Base-by-base conservation (phyloP, 2,329 filamentous ascomycete species). In the Raffaelea arxii region DNA sequence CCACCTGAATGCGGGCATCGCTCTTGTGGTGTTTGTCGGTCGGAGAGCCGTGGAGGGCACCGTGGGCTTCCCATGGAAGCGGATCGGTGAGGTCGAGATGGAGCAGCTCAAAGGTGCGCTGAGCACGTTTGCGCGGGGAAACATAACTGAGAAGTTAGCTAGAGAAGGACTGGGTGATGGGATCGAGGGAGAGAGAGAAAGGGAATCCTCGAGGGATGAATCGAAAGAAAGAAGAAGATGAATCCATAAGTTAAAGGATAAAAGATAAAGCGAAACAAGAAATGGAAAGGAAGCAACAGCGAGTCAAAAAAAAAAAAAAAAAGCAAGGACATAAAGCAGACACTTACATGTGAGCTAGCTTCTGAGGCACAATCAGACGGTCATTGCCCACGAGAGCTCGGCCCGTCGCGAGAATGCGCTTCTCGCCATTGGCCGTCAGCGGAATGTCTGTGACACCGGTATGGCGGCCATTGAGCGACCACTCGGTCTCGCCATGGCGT, bases 401-500 rank as follows among this genome's bases (percentile, higher is more conserved):
- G 6, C 90, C 90, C 0, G 91, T 96, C 2, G 84, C 81, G 48
- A 68, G 70, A 49, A 90, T 76, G 50, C 85, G 75, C 62, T 79
- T 85, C 70, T 89, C 85, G 44, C 91, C 91, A 60, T 87, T 84
- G 43, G 74, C 67, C 1, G 90, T 96, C 32, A 96, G 72, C 1
- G 88, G 82, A 4, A 97, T 85, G 59, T 97, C 90, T n/a, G 85
- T 86, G 24, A 71, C 74, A 44, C 89, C 85, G 0, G 91, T 97
- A 66, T 96, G 87, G 44, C 80, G 76, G 47, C 88, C 90, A 55
- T 84, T 84, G 41, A 94, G 78, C 5, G 86, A 94, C 90, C 90
- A 97, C 70, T 94, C 88, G 4, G 90, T 97, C 69, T 96, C 88
- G 66, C 90, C 91, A 61, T 96, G 90, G 56, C 90, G 86, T 62